Base-by-base conservation (phyloP, 495 filamentous ascomycete species). In the Pseudomonodictys pantanalensis region DNA sequence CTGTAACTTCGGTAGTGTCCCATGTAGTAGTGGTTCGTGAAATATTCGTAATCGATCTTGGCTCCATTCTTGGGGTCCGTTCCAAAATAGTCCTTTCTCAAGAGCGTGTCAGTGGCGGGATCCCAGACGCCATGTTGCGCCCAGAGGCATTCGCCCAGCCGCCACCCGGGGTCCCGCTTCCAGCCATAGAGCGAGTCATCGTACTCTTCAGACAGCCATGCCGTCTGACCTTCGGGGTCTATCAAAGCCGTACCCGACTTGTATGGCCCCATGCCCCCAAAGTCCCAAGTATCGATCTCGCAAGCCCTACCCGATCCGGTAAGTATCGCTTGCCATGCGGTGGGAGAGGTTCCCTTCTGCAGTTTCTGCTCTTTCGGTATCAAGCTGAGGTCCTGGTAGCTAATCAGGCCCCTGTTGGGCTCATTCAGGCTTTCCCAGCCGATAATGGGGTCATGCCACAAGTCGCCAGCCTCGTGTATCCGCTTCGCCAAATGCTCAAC, bases 41-140 rank as follows among this genome's bases (percentile, higher is more conserved):
- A 98, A 41, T 83, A 80, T 44, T 88, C 82, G 58, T 95, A 92
- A 69, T 91, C 81, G 25, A 98, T 70, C 9, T 75, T 78, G 48
- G 89, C 79, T 1, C 87, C 88, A 1, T 82, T 89, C 15, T 69
- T 71, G 0, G 91, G 89, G 43, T 86, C 79, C 61, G 86, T 89
- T 6, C 83, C 78, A 66, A 98, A 98, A 72, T 97, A 97, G 67
- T 95, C 86, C 68, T 91, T 93, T 59, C 81, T 83, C 28, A 95
- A 72, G 2, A 98, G 75, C 12, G 81, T 82, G 69, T 96, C 90
- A 6, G 79, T 86, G 0, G 79, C 77, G 7, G 88, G 87, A 68
- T 97, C 91, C 93, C 93, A 98, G 0, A 97, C 84, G 3, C 91
- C 92, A 73, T 97, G 91, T 62, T 97, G 93, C 11, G 95, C 93